phyloP scores from a whole-genome alignment of 495 filamentous ascomycete species.

The Xylaria telfairii region DNA sequence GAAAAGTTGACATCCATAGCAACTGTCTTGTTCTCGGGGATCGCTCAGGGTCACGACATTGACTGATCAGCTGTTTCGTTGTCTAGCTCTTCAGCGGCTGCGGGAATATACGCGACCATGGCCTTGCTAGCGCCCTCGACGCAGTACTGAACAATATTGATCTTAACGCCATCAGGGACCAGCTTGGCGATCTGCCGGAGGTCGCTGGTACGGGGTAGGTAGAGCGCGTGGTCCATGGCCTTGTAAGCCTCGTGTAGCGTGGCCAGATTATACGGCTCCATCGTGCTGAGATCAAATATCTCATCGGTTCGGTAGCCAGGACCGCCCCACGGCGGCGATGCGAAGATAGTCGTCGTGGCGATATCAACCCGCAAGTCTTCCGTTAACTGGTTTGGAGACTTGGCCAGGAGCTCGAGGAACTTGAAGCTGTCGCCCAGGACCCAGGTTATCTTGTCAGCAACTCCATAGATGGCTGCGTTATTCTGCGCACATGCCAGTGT shows the following conservation, averaged over 20 bases:
- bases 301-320: slow-evolving; percentile 77
- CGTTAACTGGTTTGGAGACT: slow-evolving; percentile 34
- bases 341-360: slow-evolving; percentile 70
- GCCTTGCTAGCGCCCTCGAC: slow-evolving; percentile 88
- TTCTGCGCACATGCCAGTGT: slow-evolving; percentile 87
- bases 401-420: slow-evolving; percentile 43
- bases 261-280: slow-evolving; percentile 82
- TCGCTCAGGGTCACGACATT: neutral
- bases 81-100: neutral
- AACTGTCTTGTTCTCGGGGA: neutral
- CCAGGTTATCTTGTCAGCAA: slow-evolving; percentile 79
- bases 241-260: slow-evolving; percentile 66
- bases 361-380: slow-evolving; percentile 45
- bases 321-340: slow-evolving; percentile 95
- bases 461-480: slow-evolving; percentile 89
- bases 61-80: neutral
- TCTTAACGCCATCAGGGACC: slow-evolving; percentile 49
- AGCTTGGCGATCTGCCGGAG: slow-evolving; percentile 78
- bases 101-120: slow-evolving; percentile 60
- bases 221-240: slow-evolving; percentile 67
- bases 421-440: slow-evolving; percentile 82
- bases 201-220: slow-evolving; percentile 88
- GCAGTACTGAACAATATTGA: slow-evolving; percentile 88
- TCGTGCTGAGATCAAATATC: slow-evolving; percentile 83
- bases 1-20: neutral